A percentile compares a stretch with the other conserved stretches of the same genome.
Evolutionary conservation across 108 stramenopile species (phyloP).

Genomic region (Discostella pseudostelligera): DNA sequence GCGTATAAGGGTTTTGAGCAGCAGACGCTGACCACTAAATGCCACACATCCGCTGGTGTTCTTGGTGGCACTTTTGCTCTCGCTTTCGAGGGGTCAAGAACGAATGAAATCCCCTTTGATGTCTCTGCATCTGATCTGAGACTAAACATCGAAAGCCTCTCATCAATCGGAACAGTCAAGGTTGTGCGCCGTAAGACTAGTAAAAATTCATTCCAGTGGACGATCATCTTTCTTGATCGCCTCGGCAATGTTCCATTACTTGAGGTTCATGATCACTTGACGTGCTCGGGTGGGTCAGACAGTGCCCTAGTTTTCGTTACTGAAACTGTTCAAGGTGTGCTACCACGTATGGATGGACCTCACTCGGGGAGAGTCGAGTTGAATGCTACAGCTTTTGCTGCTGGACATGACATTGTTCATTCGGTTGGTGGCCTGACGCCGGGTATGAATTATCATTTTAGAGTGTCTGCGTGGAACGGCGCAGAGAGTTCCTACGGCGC

Average conservation of each 20-base stretch:
- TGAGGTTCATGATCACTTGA: slow-evolving; percentile 33
- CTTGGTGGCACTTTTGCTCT: slow-evolving; percentile 59
- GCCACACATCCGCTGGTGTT: slow-evolving; percentile 12
- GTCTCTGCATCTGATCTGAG: slow-evolving; percentile 50
- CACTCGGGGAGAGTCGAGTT: slow-evolving; percentile 34
- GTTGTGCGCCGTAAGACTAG: slow-evolving; percentile 17
- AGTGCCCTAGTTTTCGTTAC: slow-evolving; percentile 23
- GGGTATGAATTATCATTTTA: slow-evolving; percentile 52
- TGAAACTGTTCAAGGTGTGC: slow-evolving; percentile 39
- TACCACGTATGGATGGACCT: slow-evolving; percentile 44
- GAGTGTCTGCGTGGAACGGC: slow-evolving; percentile 64
- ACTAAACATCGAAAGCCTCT: slow-evolving; percentile 46
- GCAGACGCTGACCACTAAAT: slow-evolving; percentile 34
- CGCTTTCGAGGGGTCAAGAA: slow-evolving; percentile 52
- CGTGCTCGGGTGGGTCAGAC: slow-evolving; percentile 34
- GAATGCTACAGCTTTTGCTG: slow-evolving; percentile 12
- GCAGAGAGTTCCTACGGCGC: slow-evolving; percentile 43
- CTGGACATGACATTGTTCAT: slow-evolving; percentile 9
- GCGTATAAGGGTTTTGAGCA: slow-evolving; percentile 49
- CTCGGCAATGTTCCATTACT: slow-evolving; percentile 51
- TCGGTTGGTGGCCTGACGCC: slow-evolving; percentile 21
- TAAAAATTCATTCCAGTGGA: slow-evolving; percentile 36
- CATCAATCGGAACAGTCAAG: slow-evolving; percentile 20
- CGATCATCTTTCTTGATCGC: slow-evolving; percentile 50
- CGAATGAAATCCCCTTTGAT: slow-evolving; percentile 53